A percentile compares a stretch with the other conserved stretches of the same genome.
phyloP scores from a whole-genome alignment of 495 filamentous ascomycete species.

The Aspergillus nanangensis region DNA sequence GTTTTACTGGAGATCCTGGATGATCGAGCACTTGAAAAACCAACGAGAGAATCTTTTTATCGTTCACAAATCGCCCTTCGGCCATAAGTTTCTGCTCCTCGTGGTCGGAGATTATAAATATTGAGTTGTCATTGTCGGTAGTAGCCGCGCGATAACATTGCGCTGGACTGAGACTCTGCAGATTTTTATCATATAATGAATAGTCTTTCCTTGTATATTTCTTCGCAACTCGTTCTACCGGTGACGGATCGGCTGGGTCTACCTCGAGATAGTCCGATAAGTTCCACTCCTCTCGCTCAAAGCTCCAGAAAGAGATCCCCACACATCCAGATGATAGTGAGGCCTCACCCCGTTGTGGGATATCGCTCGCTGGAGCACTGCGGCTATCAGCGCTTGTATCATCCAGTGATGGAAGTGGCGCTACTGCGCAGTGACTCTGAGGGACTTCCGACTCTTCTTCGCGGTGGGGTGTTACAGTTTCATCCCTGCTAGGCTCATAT shows the following conservation, averaged over 20 bases:
- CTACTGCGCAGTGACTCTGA: background rate
- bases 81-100: conserved; percentile 13
- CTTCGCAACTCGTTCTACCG: conserved; percentile 11
- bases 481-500: too few relatives aligned
- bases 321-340: background rate
- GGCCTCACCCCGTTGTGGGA: background rate
- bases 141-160: conserved; percentile 14
- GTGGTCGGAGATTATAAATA: conserved; percentile 22
- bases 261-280: conserved; percentile 11
- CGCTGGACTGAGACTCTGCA: conserved; percentile 12
- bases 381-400: background rate
- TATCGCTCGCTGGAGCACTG: background rate
- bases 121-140: conserved; percentile 14
- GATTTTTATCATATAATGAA: conserved; percentile 14
- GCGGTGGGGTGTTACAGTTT: too few relatives aligned
- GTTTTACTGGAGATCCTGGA: conserved; percentile 7
- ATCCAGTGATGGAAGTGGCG: background rate
- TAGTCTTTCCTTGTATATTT: conserved; percentile 19
- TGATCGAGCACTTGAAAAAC: conserved; percentile 4
- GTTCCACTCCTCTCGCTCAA: conserved; percentile 15
- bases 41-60: conserved; percentile 14
- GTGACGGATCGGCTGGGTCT: conserved; percentile 12
- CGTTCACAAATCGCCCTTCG: conserved; percentile 13
- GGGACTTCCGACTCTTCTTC: too few relatives aligned
- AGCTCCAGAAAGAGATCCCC: conserved; percentile 6